These are phyloP conservation scores for Vitis hybrid DNA, from an alignment of 177 flowering plant species.

Conservation along the genomic window DNA sequence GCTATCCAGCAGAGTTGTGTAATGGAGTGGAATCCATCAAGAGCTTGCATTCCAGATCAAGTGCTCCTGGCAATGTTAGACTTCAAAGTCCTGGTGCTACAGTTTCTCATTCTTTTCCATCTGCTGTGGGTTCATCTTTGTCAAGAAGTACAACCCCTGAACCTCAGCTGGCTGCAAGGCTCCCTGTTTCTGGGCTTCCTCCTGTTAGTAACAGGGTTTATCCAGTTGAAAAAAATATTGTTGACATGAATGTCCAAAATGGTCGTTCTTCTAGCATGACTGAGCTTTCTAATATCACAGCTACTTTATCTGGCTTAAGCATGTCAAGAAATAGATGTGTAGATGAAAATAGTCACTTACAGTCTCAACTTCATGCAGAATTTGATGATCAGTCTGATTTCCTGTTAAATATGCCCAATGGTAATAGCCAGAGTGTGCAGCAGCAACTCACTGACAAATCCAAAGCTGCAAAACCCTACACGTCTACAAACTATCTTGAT, in stretches of 20 bases:
- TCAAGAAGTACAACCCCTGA: no score
- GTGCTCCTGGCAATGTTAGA: no score
- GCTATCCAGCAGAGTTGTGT: no score
- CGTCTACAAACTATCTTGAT: constrained; percentile 34
- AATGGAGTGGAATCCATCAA: no score
- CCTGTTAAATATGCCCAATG: constrained; percentile 36
- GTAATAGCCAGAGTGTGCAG: constrained; percentile 33
- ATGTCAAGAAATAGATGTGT: constrained; percentile 33
- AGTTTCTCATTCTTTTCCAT: no score
- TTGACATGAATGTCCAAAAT: constrained; percentile 34
- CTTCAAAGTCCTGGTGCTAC: no score
- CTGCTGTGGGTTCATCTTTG: no score
- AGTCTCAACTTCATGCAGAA: constrained; percentile 36
- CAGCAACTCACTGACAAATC: constrained; percentile 39
- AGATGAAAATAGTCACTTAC: constrained; percentile 34
- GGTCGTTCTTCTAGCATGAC: constrained; percentile 33
- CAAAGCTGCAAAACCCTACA: constrained; percentile 27
- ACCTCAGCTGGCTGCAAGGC: no score
- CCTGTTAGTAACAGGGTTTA: no score
- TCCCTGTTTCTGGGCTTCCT: no score
- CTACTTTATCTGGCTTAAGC: constrained; percentile 51
- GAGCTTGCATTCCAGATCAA: no score
- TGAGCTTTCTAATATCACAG: constrained; percentile 48
- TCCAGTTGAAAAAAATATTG: constrained; percentile 31
- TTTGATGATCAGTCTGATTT: constrained; percentile 31